These are phyloP conservation scores for Kodamaea nitidulidarum DNA, from an alignment of 805 yeast genomes.

Conservation along the genomic window DNA sequence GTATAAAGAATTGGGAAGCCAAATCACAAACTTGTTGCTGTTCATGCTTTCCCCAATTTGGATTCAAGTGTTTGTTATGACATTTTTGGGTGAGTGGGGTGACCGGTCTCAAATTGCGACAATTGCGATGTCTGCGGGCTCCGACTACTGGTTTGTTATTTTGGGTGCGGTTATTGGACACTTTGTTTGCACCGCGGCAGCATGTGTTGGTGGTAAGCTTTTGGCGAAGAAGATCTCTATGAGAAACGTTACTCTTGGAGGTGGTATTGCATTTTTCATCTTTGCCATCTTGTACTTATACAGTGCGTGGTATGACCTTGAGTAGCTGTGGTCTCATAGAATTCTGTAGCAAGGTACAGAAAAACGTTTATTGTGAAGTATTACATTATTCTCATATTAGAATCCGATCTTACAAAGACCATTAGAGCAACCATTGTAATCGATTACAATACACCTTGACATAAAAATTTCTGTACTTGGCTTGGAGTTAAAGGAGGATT, in stretches of 20 bases:
- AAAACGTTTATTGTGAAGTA: no score
- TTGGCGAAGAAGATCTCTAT: slow-evolving; percentile 85
- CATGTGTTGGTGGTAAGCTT: slow-evolving; percentile 90
- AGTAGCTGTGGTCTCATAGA: slow-evolving; percentile 5
- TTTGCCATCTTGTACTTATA: slow-evolving; percentile 78
- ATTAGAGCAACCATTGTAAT: no score
- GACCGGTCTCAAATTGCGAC: slow-evolving; percentile 98
- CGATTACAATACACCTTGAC: slow-evolving; percentile 24
- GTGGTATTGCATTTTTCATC: slow-evolving; percentile 79
- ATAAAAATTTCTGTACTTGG: slow-evolving; percentile 37
- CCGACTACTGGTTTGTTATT: slow-evolving; percentile 84
- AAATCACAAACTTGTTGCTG: slow-evolving; percentile 52
- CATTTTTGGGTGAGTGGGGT: slow-evolving; percentile 98
- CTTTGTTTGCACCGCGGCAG: slow-evolving; percentile 78
- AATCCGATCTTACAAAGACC: no score
- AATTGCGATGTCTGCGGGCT: slow-evolving; percentile 97
- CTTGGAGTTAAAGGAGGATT: slow-evolving; percentile 29
- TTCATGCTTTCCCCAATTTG: slow-evolving; percentile 80
- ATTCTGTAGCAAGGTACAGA: no score
- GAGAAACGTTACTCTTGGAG: slow-evolving; percentile 89
- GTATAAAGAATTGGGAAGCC: slow-evolving; percentile 29
- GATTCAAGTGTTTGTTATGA: slow-evolving; percentile 93
- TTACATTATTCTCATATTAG: no score
- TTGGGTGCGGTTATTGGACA: slow-evolving; percentile 90
- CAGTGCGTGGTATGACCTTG: slow-evolving; percentile 47